Evolutionary conservation across 768 basidiomycete species (phyloP), one percentile per base, ranked within the genome.

Genomic region (Wakefieldia striispora): DNA sequence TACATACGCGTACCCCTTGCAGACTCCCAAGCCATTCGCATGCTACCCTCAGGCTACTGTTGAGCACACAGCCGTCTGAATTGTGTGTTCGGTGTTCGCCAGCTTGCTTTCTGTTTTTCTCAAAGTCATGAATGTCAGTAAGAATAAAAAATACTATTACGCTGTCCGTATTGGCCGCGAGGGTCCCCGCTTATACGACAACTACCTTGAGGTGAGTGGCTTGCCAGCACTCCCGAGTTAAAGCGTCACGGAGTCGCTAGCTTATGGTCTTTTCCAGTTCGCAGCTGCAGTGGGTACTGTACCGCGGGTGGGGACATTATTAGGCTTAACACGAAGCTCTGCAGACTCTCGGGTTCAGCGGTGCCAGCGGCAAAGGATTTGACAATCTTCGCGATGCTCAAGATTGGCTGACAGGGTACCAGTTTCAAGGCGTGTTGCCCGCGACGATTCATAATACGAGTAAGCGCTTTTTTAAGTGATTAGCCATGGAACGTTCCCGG

Each of bases 141-240:
- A 42, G 36, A 37, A 26, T 45, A 61, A 56, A 48, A 61, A 59
- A 19, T 72, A n/a, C n/a, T n/a, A 67, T 47, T 71, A 71, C 49
- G 70, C 71, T 6, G 70, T 71, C 23, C 67, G 62, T 34, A 60
- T 64, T 43, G 70, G 70, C 24, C 61, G 71, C 10, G 55, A 62
- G 20, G 70, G 70, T 40, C 53, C 70, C 3, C 60, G 58, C 12
- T 54, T 71, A 36, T 72, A 72, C 35, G 57, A 67, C 26, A 61
- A 39, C 27, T 62, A 58, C 43, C 9, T 40, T 9, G 59, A 66
- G 47, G 70, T 71, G 49, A 45, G 70, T 40, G 36, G 38, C 20
- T 40, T 37, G 7, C 24, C 16, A 40, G 4, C 27, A 16, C 36
- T n/a, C 33, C 33, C 33, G 5, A 33, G 33, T 33, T 6, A 16